Evolutionary conservation across 805 yeast species (phyloP).

Genomic region (Blastobotrys robertii): DNA sequence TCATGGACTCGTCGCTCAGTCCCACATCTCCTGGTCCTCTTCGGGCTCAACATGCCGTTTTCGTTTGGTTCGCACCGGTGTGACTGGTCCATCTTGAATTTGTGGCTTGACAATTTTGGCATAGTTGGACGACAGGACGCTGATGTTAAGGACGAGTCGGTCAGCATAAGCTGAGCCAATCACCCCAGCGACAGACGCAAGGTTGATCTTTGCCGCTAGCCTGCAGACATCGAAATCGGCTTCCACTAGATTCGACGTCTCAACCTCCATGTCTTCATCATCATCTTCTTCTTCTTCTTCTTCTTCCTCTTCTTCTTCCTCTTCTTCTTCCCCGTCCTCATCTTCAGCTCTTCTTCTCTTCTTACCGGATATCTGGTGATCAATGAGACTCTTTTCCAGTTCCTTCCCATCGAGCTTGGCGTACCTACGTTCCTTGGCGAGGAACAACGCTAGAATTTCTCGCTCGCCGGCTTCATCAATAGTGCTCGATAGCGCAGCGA

Average conservation of each 20-base stretch:
- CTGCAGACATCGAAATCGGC: conserved; percentile 36
- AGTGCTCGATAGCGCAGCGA: conserved; percentile 22
- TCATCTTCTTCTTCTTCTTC: not conserved
- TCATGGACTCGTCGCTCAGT: too few species aligned
- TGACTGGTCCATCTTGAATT: too few species aligned
- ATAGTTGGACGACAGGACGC: conserved; percentile 10
- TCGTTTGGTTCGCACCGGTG: too few species aligned
- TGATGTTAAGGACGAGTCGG: conserved; percentile 32
- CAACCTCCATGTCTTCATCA: conserved; percentile 37
- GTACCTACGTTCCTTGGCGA: conserved; percentile 39
- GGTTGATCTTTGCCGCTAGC: conserved; percentile 32
- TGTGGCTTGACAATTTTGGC: too few species aligned
- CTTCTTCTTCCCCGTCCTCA: conserved; percentile 27
- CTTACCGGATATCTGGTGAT: not conserved
- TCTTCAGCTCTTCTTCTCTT: conserved; percentile 2
- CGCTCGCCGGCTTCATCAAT: conserved; percentile 20
- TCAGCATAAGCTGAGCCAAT: conserved; percentile 21
- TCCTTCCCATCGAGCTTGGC: conserved; percentile 21
- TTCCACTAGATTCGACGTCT: conserved; percentile 21
- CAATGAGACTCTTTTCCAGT: conserved; percentile 8
- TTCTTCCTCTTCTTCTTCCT: conserved; percentile 9
- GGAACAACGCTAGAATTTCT: conserved; percentile 33
- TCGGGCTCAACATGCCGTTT: too few species aligned
- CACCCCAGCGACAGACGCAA: conserved; percentile 29
- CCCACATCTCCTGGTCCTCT: too few species aligned